Evolutionary conservation across 202 grass and related monocot species (phyloP), one percentile per base, ranked within the genome.

Genomic region (Schoenoplectus triqueter): DNA sequence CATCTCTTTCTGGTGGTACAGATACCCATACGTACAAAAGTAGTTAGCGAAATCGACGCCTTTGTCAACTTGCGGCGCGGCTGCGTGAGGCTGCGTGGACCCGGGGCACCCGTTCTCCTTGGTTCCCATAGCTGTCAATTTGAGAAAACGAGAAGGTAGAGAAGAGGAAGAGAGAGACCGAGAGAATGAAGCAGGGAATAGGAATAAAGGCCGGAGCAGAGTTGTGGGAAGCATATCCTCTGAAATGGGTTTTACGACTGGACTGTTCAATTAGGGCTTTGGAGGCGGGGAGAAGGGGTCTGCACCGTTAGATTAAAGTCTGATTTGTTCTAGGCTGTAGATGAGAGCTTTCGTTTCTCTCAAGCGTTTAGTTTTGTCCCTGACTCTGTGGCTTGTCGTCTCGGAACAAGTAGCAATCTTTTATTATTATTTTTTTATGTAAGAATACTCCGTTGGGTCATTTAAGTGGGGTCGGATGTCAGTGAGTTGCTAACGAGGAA

Each of bases 1-100:
- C 96, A 99, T 99, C 93, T 96, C 96, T 89, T 99, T 99, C 83
- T 99, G 96, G 80, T 99, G 96, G 80, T 94, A 99, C 47, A 99
- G 90, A 84, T 90, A 96, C 55, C 80, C 89, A 69, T 99, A 96
- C 54, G 96, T 99, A 84, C 96, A 99, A 86, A 99, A 99, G 80
- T 99, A 99, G 89, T 99, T 99, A 62, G 93, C 96, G 68, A 94
- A 99, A 86, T 99, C 93, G 40, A 99, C 96, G 49, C 90, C 91
- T 75, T 99, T 99, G 85, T 96, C 96, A 4, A 99, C 96, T 1
- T 42, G 44, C 20, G 64, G 67, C 7, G 63, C 63, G 65, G 48
- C 73, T 6, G 86, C 45, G 51, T 78, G 56, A 15, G 31, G 31
- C 31, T 64, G 6, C 19, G 39, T 21, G 59, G 21, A 65, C 65